phyloP scores from a whole-genome alignment of 1,139 yeast species.

The Diutina siamensis region DNA sequence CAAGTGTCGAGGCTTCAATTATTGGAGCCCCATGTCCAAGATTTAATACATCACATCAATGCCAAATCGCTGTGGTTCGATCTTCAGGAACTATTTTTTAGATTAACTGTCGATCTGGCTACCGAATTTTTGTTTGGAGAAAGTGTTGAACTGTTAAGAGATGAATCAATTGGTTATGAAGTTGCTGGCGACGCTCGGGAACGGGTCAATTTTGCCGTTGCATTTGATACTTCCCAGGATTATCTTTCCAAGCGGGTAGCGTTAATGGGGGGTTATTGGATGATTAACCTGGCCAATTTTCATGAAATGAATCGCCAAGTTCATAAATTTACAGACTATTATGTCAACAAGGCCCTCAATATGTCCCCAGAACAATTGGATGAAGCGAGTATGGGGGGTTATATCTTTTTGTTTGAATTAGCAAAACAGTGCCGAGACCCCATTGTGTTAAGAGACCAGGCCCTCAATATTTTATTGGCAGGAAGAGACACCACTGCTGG shows the following conservation, averaged over 20 bases:
- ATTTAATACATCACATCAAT: background rate
- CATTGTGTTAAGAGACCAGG: constrained; percentile 37
- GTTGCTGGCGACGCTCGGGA: background rate
- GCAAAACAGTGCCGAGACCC: constrained; percentile 41
- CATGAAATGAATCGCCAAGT: constrained; percentile 17
- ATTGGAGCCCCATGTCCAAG: constrained; percentile 5
- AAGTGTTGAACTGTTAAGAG: background rate
- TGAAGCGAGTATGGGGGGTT: constrained; percentile 28
- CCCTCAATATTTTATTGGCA: constrained; percentile 40
- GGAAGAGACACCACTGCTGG: constrained; percentile 53
- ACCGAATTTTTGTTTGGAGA: constrained; percentile 5
- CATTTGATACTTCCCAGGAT: constrained; percentile 10
- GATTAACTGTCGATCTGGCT: constrained; percentile 3
- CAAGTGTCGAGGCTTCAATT: background rate
- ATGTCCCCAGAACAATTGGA: constrained; percentile 22
- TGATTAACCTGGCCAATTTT: constrained; percentile 8
- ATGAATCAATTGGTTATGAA: background rate
- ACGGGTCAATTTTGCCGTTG: constrained; percentile 8
- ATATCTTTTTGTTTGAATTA: constrained; percentile 39
- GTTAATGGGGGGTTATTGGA: constrained; percentile 9
- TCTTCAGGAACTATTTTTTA: constrained; percentile 5
- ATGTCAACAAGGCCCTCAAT: constrained; percentile 16
- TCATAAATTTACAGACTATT: constrained; percentile 24
- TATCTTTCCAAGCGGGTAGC: constrained; percentile 8
- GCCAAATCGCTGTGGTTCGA: background rate